Evolutionary conservation across 306 rosid genomes (phyloP), one percentile per base, ranked within the genome.

Genomic region (Quercus parvula): DNA sequence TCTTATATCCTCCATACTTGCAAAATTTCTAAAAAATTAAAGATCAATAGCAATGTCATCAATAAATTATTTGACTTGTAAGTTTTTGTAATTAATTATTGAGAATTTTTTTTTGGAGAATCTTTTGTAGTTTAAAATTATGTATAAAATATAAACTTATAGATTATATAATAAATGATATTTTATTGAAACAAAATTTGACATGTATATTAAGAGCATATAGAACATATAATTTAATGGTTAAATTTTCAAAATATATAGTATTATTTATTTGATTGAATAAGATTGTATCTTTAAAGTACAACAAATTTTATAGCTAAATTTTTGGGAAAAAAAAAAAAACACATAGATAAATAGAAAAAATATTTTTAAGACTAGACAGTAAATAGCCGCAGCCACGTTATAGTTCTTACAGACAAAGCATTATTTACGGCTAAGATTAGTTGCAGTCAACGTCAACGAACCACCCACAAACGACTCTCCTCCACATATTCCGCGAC

Each of bases 251-350:
- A 35, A 35, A 6, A 35, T 6, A 35, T 6, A 1, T 0, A 35
- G 1, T 35, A 35, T 5, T 35, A 41, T 41, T 41, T 41, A 41
- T 41, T 7, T 41, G 0, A 41, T 41, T 0, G 0, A 8, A 41
- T 7, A 2, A 41, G 0, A 8, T 2, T 0, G 1, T 9, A 7
- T 2, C 0, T 7, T 8, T 8, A 41, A 8, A 0, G 0, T 2
- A 2, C 0, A 8, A 8, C 0, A 2, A 41, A 41, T 41, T 41
- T 38, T 7, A 41, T 8, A 41, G 0, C 0, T 41, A 41, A 7
- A n/a, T n/a, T 0, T 7, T 41, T 8, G 0, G 2, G 2, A 38
- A 6, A 1, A 38, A 2, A 7, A 35, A 35, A 38, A 1, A 5
- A 30, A 30, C 0, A 5, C 4, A 30, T 30, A 35, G 0, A 35